A percentile compares a stretch with the other conserved stretches of the same genome.
These are phyloP conservation scores for Phytophthora niederhauseri DNA, from an alignment of 352 stramenopile genomes.

Conservation along the genomic window DNA sequence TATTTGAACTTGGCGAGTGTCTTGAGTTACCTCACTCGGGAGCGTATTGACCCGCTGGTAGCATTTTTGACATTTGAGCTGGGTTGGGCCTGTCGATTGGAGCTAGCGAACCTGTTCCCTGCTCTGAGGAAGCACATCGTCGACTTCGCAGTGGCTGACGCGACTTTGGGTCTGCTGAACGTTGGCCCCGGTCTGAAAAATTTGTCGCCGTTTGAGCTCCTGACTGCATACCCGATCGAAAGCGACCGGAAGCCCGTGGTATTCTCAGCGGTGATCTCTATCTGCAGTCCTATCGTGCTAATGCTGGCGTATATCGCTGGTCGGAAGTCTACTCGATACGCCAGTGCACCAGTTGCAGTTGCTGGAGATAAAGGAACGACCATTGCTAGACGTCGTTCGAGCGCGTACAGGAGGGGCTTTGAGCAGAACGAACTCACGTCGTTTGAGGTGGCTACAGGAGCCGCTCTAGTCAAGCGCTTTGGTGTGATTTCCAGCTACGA, in stretches of 20 bases:
- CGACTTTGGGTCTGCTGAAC: slow-evolving; percentile 6
- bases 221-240: slow-evolving; percentile 26
- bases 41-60: slow-evolving; percentile 40
- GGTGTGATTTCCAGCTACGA: slow-evolving; percentile 32
- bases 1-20: slow-evolving; percentile 31
- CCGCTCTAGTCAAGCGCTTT: slow-evolving; percentile 27
- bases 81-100: slow-evolving; percentile 21
- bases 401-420: slow-evolving; percentile 10
- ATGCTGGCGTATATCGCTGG: slow-evolving; percentile 27
- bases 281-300: slow-evolving; percentile 27
- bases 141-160: slow-evolving; percentile 14
- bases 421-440: slow-evolving; percentile 19
- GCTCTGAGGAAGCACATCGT: slow-evolving; percentile 15
- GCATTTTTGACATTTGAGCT: slow-evolving; percentile 33
- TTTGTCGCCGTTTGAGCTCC: slow-evolving; percentile 29
- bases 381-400: slow-evolving; percentile 3
- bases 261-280: slow-evolving; percentile 23
- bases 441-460: slow-evolving; percentile 32
- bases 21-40: slow-evolving; percentile 25
- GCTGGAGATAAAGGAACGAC: background rate
- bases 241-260: slow-evolving; percentile 19
- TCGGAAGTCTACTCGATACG: slow-evolving; percentile 20
- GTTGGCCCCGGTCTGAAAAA: slow-evolving; percentile 14
- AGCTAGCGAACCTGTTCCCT: slow-evolving; percentile 22
- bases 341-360: background rate